A percentile compares a stretch with the other conserved stretches of the same genome.
Conservation (phyloP, 257 asterid genomes). For the Nicotiana knightiana region DNA sequence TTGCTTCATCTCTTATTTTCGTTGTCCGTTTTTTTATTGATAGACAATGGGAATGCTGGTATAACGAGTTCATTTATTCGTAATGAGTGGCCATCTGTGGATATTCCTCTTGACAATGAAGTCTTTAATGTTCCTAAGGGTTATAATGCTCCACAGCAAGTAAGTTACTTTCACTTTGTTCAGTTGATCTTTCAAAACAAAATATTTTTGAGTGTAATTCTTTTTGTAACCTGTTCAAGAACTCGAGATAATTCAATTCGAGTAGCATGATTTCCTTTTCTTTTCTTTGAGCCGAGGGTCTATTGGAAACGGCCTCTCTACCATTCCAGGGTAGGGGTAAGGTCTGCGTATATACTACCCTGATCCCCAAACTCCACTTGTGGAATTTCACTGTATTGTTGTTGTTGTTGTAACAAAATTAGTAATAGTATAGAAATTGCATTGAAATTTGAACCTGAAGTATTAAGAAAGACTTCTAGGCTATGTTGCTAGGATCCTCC, state of each 20-base stretch:
- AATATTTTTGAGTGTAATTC: not conserved
- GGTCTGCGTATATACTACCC: too few species aligned
- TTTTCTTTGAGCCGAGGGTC: too few species aligned
- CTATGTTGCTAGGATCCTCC: too few species aligned
- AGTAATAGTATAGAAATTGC: not conserved
- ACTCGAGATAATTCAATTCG: not conserved
- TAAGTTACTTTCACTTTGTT: slow-evolving; percentile 24
- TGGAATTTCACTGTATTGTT: too few species aligned
- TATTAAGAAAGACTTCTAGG: too few species aligned
- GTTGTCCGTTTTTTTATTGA: slow-evolving; percentile 38
- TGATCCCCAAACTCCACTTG: too few species aligned
- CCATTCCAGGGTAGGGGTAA: too few species aligned
- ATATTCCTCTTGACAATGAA: slow-evolving; percentile 82
- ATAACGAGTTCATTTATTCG: slow-evolving; percentile 71
- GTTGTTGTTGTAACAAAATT: not conserved
- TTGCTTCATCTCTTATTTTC: slow-evolving; percentile 33
- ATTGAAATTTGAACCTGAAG: too few species aligned
- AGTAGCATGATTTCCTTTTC: not conserved
- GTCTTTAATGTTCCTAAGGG: slow-evolving; percentile 83
- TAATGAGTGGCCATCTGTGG: slow-evolving; percentile 71
- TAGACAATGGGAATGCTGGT: slow-evolving; percentile 54
- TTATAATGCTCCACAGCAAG: slow-evolving; percentile 90
- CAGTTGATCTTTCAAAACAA: not conserved
- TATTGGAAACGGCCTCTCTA: too few species aligned
- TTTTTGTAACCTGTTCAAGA: not conserved